A percentile compares a stretch with the other conserved stretches of the same genome.
Evolutionary conservation across 257 asterid genomes (phyloP).

Genomic region (Anisodus tanguticus): DNA sequence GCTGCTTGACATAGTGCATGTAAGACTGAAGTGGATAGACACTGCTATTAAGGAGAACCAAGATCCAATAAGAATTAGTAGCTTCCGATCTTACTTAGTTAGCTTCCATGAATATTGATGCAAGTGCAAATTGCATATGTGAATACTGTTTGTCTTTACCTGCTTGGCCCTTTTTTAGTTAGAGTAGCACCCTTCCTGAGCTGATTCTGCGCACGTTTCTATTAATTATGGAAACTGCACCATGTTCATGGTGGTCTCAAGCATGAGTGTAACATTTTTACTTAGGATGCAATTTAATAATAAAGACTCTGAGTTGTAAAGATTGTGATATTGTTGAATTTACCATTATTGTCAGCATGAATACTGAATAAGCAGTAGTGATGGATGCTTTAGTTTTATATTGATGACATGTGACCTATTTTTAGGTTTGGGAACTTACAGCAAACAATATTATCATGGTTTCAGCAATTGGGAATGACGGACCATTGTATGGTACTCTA

Average conservation of each 20-base stretch:
- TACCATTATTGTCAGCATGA: not conserved
- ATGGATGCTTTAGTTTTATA: slow-evolving; percentile 21
- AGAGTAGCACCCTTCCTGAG: slow-evolving; percentile 13
- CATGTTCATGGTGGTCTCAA: not conserved
- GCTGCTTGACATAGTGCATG: not conserved
- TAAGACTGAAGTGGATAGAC: slow-evolving; percentile 2
- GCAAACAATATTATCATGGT: slow-evolving; percentile 93
- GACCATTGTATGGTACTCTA: slow-evolving; percentile 96
- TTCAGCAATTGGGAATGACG: slow-evolving; percentile 96
- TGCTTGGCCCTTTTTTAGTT: not conserved
- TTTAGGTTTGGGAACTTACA: slow-evolving; percentile 95
- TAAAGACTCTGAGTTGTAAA: not conserved
- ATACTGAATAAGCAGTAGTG: not conserved
- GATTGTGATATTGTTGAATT: slow-evolving; percentile 6
- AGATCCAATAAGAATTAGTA: not conserved
- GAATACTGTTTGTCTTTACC: not conserved
- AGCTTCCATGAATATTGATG: not conserved
- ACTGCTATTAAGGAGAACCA: not conserved
- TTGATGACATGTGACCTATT: not conserved
- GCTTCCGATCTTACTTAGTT: not conserved
- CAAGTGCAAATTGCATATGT: not conserved
- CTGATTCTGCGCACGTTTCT: not conserved
- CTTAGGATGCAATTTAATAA: not conserved
- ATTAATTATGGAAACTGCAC: not conserved
- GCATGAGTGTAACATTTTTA: not conserved